Percentiles rank a stretch among this genome's conserved stretches.
Conservation (phyloP, 768 basidiomycete genomes). For the Tylopilus subfusipes region DNA sequence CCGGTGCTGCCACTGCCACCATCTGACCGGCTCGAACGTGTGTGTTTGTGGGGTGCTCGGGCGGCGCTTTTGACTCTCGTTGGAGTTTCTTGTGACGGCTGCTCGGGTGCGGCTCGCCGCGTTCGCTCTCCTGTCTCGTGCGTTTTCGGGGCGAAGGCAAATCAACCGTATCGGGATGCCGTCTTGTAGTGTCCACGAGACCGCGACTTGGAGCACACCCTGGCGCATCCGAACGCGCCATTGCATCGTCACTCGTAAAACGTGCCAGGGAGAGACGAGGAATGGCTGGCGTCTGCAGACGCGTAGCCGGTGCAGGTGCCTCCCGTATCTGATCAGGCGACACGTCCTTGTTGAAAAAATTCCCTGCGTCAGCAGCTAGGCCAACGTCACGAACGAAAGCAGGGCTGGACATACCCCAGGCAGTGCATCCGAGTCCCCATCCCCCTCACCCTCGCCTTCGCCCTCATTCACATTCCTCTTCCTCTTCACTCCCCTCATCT, state of each 20-base stretch:
- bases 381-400: neutral
- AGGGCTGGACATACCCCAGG: neutral
- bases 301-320: neutral
- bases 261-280: neutral
- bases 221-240: too few relatives aligned
- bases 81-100: neutral
- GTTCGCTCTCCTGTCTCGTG: neutral
- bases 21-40: constrained; percentile 18
- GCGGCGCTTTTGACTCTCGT: neutral
- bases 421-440: neutral
- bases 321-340: neutral
- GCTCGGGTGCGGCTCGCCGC: neutral
- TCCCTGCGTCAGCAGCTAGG: neutral
- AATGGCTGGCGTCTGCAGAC: neutral
- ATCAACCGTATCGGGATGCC: neutral
- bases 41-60: neutral
- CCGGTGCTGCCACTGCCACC: neutral
- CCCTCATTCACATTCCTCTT: constrained; percentile 1
- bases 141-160: neutral
- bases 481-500: constrained; percentile 13
- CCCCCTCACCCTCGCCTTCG: neutral
- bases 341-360: neutral
- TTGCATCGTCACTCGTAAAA: neutral
- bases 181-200: neutral
- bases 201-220: neutral